Evolutionary conservation across 2,329 filamentous ascomycete species (phyloP).

Genomic region (Ophiostoma pallidulum): DNA sequence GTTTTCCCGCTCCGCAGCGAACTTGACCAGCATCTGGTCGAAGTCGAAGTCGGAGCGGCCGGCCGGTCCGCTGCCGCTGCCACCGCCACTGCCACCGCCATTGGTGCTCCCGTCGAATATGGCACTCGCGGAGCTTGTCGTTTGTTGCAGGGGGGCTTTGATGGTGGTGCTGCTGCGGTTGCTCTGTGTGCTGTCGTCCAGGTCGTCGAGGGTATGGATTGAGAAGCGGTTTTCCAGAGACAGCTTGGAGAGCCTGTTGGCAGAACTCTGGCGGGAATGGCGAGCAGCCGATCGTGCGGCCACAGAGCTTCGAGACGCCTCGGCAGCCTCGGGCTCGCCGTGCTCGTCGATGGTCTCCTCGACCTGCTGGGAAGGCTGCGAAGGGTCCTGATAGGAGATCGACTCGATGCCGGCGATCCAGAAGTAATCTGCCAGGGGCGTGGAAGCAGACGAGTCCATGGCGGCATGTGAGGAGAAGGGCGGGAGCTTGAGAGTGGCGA

Average conservation of each 20-base stretch:
- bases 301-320: constrained; percentile 22
- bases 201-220: constrained; percentile 47
- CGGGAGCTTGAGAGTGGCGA: constrained; percentile 6
- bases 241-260: constrained; percentile 46
- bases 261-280: constrained; percentile 53
- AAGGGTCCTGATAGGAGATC: constrained; percentile 52
- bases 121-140: not conserved
- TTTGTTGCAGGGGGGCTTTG: constrained; percentile 24
- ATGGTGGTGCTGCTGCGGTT: constrained; percentile 60
- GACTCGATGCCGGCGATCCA: constrained; percentile 66
- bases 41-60: constrained; percentile 66
- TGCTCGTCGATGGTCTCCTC: constrained; percentile 55
- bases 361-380: constrained; percentile 32
- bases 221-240: constrained; percentile 38
- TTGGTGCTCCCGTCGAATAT: constrained; percentile 4
- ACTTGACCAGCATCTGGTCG: constrained; percentile 85
- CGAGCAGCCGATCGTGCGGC: constrained; percentile 30
- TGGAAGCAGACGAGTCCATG: constrained; percentile 50
- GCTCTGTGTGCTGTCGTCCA: constrained; percentile 48
- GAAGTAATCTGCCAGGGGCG: constrained; percentile 64
- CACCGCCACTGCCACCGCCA: constrained; percentile 24
- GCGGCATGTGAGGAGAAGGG: constrained; percentile 22
- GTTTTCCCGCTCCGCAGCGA: constrained; percentile 86
- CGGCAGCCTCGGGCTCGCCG: constrained; percentile 43
- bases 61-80: constrained; percentile 26